These are phyloP conservation scores for Niebla homalea DNA, from an alignment of 495 filamentous ascomycete genomes.

Conservation along the genomic window DNA sequence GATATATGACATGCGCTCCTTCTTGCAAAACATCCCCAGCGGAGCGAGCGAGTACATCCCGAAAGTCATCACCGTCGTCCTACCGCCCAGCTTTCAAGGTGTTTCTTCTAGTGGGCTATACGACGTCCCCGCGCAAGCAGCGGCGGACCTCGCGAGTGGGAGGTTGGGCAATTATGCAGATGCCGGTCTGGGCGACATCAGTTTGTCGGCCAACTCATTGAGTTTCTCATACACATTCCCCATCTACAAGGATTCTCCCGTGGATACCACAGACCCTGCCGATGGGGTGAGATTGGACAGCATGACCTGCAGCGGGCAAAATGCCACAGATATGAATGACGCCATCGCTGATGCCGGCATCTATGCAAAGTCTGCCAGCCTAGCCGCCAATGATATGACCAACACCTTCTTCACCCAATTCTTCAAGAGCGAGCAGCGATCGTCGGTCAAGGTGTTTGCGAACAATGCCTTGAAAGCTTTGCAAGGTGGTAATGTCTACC, in stretches of 20 bases:
- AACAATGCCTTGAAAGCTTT: neutral
- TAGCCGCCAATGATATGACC: neutral
- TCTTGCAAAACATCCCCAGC: slow-evolving; percentile 2
- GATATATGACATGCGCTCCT: neutral
- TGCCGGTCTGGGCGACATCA: slow-evolving; percentile 2
- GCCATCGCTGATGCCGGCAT: slow-evolving; percentile 3
- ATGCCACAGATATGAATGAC: neutral
- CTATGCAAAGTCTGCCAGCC: neutral
- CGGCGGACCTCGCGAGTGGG: neutral
- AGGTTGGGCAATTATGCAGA: slow-evolving; percentile 1
- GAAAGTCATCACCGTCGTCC: neutral
- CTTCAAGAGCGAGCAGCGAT: neutral
- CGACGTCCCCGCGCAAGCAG: neutral
- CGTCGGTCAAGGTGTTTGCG: neutral
- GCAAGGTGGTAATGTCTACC: neutral
- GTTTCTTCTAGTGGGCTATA: neutral
- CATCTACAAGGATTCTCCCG: neutral
- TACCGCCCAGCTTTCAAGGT: slow-evolving; percentile 1
- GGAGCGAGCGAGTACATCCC: neutral
- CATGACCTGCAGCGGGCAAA: neutral
- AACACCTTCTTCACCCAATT: neutral
- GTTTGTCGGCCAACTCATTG: neutral
- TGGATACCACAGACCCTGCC: neutral
- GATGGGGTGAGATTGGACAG: neutral
- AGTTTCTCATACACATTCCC: neutral